Evolutionary conservation across 768 basidiomycete genomes (phyloP).

Genomic region (Lactifluus pinguis): DNA sequence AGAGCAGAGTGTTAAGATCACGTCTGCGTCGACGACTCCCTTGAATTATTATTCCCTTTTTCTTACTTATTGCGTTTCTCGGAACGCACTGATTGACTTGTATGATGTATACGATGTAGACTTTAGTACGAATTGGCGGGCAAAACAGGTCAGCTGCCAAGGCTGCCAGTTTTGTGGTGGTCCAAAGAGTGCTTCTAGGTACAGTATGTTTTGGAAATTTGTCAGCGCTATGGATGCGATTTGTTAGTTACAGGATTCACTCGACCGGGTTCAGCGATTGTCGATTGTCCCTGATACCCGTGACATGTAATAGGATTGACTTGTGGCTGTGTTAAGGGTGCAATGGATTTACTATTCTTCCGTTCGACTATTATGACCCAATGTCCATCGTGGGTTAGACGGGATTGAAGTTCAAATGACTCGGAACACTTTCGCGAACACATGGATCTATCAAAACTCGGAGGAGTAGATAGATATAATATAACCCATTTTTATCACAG

Average conservation of each 20-base stretch:
- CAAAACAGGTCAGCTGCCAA: not conserved
- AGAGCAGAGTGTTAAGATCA: not conserved
- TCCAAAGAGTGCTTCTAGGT: too few species aligned
- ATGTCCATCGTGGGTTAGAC: too few species aligned
- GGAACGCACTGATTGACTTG: not conserved
- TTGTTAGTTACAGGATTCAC: not conserved
- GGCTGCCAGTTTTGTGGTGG: too few species aligned
- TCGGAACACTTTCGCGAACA: too few species aligned
- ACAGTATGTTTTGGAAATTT: not conserved
- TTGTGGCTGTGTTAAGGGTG: not conserved
- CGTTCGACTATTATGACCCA: too few species aligned
- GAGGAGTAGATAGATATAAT: too few species aligned
- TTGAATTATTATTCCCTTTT: not conserved
- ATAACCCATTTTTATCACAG: too few species aligned
- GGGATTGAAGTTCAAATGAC: too few species aligned
- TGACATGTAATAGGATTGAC: not conserved
- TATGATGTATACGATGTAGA: not conserved
- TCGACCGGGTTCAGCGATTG: not conserved
- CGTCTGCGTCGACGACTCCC: slow-evolving; percentile 5
- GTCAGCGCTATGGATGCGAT: not conserved
- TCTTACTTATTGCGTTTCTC: not conserved
- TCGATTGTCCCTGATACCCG: too few species aligned
- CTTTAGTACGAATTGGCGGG: not conserved
- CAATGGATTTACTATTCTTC: too few species aligned
- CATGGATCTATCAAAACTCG: too few species aligned